Evolutionary conservation across 2,329 filamentous ascomycete species (phyloP).

Genomic region (Colletotrichum sojae): DNA sequence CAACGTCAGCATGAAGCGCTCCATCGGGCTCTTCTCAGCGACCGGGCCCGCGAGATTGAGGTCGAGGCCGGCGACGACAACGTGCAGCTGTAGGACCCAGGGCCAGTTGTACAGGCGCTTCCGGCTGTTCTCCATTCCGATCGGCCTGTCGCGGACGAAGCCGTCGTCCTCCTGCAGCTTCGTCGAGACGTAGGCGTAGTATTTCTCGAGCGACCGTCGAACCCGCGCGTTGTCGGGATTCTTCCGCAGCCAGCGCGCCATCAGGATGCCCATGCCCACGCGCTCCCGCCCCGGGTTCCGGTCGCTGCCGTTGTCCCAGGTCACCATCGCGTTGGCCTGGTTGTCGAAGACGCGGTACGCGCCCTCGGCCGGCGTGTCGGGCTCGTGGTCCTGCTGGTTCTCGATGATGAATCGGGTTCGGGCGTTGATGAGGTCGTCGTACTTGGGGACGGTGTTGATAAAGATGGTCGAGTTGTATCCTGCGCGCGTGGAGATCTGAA

Average conservation of each 20-base stretch:
- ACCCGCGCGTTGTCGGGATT: not conserved
- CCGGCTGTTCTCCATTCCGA: not conserved
- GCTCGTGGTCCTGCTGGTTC: conserved; percentile 22
- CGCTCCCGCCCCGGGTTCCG: conserved; percentile 37
- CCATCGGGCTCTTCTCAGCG: conserved; percentile 3
- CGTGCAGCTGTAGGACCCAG: conserved; percentile 31
- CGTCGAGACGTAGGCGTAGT: conserved; percentile 30
- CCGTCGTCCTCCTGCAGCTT: conserved; percentile 27
- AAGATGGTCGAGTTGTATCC: conserved; percentile 11
- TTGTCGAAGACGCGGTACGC: conserved; percentile 37
- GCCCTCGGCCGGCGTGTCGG: not conserved
- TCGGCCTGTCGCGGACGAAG: conserved; percentile 6
- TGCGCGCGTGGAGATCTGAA: not conserved
- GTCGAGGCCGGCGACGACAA: conserved; percentile 19
- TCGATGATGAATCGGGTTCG: conserved; percentile 31
- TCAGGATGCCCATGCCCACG: conserved; percentile 34
- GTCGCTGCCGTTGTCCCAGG: conserved; percentile 22
- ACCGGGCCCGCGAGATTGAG: not conserved
- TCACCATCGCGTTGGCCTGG: conserved; percentile 11
- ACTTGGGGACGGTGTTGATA: conserved; percentile 17
- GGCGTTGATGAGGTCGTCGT: conserved; percentile 17
- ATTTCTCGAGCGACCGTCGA: not conserved
- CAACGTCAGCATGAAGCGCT: conserved; percentile 22
- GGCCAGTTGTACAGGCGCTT: conserved; percentile 35
- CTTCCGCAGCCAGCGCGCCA: conserved; percentile 28